These are phyloP conservation scores for Dryadomyces sulphureus DNA, from an alignment of 2,329 filamentous ascomycete genomes.

Conservation along the genomic window DNA sequence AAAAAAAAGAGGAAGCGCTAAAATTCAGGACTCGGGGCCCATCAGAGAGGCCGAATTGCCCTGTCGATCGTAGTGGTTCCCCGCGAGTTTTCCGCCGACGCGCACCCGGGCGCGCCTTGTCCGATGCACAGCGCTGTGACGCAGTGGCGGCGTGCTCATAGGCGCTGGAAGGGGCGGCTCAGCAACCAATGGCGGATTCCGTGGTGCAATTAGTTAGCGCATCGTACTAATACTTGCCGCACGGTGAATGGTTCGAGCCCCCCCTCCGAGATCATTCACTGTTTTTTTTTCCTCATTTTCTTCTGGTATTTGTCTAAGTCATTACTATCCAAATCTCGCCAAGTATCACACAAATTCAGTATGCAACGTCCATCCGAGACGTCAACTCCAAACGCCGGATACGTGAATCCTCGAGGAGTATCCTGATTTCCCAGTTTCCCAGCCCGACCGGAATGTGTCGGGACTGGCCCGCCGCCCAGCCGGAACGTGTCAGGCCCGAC, in stretches of 20 bases:
- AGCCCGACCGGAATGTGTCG: too few relatives aligned
- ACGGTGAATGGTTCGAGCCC: conserved; percentile 10
- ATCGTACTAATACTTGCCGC: conserved; percentile 12
- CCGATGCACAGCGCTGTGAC: neutral
- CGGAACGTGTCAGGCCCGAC: too few relatives aligned
- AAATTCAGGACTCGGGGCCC: neutral
- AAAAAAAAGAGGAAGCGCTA: neutral
- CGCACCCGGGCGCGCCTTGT: neutral
- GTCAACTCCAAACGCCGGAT: too few relatives aligned
- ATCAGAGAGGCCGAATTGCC: neutral
- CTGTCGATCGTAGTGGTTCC: neutral
- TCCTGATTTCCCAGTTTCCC: too few relatives aligned
- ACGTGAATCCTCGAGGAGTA: too few relatives aligned
- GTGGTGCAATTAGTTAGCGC: conserved; percentile 13
- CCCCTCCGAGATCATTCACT: conserved; percentile 11
- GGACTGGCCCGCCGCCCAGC: too few relatives aligned
- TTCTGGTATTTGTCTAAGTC: neutral
- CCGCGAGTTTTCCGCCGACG: too few relatives aligned
- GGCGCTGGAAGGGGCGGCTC: neutral
- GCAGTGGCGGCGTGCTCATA: neutral
- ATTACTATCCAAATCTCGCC: too few relatives aligned
- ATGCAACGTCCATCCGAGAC: too few relatives aligned
- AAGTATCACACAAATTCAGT: too few relatives aligned
- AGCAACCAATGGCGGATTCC: conserved; percentile 6
- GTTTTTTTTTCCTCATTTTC: neutral